phyloP scores from a whole-genome alignment of 176 grass and related monocot species.

The Juncus inflexus region DNA sequence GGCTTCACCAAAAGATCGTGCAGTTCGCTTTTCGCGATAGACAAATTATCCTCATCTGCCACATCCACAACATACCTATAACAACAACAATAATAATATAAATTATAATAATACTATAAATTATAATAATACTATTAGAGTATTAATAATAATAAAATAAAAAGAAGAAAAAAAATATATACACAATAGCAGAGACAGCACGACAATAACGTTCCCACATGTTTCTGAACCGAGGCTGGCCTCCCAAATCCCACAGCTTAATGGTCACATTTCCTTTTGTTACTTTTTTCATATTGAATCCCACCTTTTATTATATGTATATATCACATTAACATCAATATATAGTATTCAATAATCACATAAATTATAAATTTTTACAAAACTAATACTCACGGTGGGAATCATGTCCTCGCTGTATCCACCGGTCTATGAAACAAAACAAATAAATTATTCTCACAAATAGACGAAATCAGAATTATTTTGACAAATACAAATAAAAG shows the following conservation, averaged over 20 bases:
- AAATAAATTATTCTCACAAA: background rate
- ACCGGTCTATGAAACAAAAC: conserved; percentile 59
- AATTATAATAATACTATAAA: no score
- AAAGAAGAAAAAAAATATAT: conserved; percentile 26
- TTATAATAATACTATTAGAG: no score
- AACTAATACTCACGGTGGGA: conserved; percentile 57
- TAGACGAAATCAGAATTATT: background rate
- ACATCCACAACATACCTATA: conserved; percentile 94
- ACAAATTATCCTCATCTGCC: conserved; percentile 77
- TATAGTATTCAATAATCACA: background rate
- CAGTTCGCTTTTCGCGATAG: conserved; percentile 83
- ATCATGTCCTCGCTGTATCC: conserved; percentile 99
- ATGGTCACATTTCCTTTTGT: conserved; percentile 99
- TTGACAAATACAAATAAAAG: background rate
- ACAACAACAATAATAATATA: no score
- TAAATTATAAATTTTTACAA: background rate
- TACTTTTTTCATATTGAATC: conserved; percentile 99
- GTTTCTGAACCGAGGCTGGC: conserved; percentile 91
- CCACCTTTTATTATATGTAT: conserved; percentile 24
- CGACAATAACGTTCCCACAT: conserved; percentile 99
- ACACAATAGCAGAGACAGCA: conserved; percentile 97
- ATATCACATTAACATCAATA: conserved; percentile 3
- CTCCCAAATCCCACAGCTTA: conserved; percentile 99
- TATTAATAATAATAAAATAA: background rate
- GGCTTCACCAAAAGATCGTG: conserved; percentile 92